These are phyloP conservation scores for Zygosaccharomyces sapae DNA, from an alignment of 1,139 yeast species.

Conservation along the genomic window DNA sequence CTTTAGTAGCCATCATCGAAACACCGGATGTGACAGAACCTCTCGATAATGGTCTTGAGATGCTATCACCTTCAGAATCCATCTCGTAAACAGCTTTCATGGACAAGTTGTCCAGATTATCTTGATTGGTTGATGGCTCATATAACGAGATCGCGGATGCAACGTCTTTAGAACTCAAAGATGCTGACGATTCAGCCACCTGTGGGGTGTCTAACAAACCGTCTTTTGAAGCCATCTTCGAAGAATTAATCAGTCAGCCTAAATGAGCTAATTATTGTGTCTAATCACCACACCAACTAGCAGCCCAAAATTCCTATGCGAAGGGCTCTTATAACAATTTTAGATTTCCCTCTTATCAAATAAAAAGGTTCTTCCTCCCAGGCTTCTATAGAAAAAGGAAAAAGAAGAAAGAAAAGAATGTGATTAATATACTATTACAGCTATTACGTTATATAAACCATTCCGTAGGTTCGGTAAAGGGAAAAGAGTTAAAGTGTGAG, in stretches of 20 bases:
- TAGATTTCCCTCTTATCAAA: no score
- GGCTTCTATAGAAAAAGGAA: no score
- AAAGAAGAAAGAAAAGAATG: no score
- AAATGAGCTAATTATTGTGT: background rate
- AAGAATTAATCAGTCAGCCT: background rate
- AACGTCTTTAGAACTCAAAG: conserved; percentile 24
- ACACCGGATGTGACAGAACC: conserved; percentile 61
- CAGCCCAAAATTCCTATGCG: no score
- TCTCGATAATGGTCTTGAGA: conserved; percentile 55
- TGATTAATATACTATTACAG: no score
- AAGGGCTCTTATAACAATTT: no score
- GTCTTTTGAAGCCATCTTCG: conserved; percentile 1
- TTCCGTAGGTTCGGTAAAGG: no score
- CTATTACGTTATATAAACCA: no score
- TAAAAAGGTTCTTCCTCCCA: no score
- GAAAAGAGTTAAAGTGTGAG: no score
- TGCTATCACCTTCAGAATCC: conserved; percentile 22
- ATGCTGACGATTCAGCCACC: conserved; percentile 21
- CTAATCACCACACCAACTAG: background rate
- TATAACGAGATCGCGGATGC: conserved; percentile 25
- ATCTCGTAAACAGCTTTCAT: conserved; percentile 25
- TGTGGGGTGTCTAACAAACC: background rate
- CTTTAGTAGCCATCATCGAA: conserved; percentile 69
- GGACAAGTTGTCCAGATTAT: conserved; percentile 22
- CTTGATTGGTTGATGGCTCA: conserved; percentile 17